Evolutionary conservation across 1,284 basidiomycete species (phyloP).

Genomic region (Cerioporus squamosus): DNA sequence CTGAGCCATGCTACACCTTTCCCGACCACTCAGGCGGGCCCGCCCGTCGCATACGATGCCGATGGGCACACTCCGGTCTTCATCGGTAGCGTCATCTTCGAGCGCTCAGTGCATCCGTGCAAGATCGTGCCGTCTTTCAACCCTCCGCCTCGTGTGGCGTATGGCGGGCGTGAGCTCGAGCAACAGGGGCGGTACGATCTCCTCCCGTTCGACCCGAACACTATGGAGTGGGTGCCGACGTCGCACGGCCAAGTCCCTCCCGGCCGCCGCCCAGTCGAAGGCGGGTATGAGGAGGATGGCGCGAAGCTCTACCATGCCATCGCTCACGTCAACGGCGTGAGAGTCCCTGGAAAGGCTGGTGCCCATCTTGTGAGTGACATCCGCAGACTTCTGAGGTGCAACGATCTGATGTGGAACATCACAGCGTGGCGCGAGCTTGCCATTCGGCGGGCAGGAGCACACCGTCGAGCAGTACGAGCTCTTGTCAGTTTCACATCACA

Average conservation of each 20-base stretch:
- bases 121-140: slow-evolving; percentile 68
- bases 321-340: slow-evolving; percentile 48
- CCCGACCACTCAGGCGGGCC: slow-evolving; percentile 48
- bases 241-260: slow-evolving; percentile 61
- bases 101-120: slow-evolving; percentile 75
- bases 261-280: slow-evolving; percentile 44
- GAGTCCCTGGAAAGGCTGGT: slow-evolving; percentile 74
- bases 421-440: slow-evolving; percentile 46
- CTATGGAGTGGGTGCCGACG: slow-evolving; percentile 74
- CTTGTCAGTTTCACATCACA: slow-evolving; percentile 8
- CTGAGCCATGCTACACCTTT: slow-evolving; percentile 51
- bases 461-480: slow-evolving; percentile 16
- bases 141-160: slow-evolving; percentile 60
- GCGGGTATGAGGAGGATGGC: slow-evolving; percentile 46
- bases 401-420: slow-evolving; percentile 25
- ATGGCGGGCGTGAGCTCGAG: slow-evolving; percentile 60
- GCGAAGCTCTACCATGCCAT: slow-evolving; percentile 42
- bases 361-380: slow-evolving; percentile 57
- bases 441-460: slow-evolving; percentile 21
- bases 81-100: slow-evolving; percentile 72
- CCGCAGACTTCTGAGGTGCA: background rate
- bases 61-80: slow-evolving; percentile 63
- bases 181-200: slow-evolving; percentile 73
- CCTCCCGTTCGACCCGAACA: slow-evolving; percentile 62
- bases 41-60: slow-evolving; percentile 54